phyloP scores from a whole-genome alignment of 257 asterid species.

The Capsicum pubescens region DNA sequence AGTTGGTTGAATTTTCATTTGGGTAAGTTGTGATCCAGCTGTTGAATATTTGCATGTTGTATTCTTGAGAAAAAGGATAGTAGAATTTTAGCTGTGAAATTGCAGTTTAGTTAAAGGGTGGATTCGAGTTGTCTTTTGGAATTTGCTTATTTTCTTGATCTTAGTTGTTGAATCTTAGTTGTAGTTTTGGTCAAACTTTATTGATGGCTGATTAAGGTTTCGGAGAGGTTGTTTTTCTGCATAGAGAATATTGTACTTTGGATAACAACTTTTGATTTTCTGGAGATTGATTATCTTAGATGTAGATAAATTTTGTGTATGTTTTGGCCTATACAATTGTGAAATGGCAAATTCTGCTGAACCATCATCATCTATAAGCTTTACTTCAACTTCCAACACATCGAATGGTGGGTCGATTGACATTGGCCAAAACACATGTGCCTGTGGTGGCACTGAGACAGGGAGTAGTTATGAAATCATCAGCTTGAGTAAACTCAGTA shows the following conservation, averaged over 20 bases:
- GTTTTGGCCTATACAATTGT: constrained; percentile 4
- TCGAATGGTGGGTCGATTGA: constrained; percentile 59
- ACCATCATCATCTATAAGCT: constrained; percentile 68
- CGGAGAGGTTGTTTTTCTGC: neutral
- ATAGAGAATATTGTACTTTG: neutral
- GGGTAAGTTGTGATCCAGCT: constrained; percentile 7
- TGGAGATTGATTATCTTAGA: constrained; percentile 10
- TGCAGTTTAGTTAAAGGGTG: neutral
- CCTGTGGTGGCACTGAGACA: constrained; percentile 42
- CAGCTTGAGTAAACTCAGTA: constrained; percentile 29
- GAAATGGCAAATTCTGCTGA: constrained; percentile 42
- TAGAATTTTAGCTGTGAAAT: neutral
- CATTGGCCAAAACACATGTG: constrained; percentile 32
- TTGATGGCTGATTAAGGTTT: neutral
- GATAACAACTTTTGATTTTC: neutral
- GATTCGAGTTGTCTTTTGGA: neutral
- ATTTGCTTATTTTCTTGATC: neutral
- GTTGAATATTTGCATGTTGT: constrained; percentile 9
- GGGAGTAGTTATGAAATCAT: constrained; percentile 10
- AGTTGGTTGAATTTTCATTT: constrained; percentile 2
- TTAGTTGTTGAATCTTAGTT: neutral
- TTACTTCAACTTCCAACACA: constrained; percentile 55
- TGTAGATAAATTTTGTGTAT: constrained; percentile 2
- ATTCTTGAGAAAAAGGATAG: neutral
- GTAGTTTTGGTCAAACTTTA: neutral